phyloP scores from a whole-genome alignment of 441 rosid species.

The Erysimum pusillum region DNA sequence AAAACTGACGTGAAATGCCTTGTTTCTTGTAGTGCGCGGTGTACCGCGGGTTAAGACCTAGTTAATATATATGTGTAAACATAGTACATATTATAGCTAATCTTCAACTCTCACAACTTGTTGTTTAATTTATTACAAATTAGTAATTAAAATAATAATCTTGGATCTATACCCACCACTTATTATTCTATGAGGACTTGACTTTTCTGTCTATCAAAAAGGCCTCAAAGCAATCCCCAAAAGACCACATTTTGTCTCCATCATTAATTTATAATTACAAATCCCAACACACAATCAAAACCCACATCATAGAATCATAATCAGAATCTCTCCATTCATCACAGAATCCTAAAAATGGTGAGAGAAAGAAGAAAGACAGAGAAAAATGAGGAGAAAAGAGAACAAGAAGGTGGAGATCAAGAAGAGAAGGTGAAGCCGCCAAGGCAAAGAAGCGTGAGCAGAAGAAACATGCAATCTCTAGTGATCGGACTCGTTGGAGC shows the following conservation, averaged over 20 bases:
- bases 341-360: slow-evolving; percentile 38
- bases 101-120: slow-evolving; percentile 30
- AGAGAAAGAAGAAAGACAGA: slow-evolving; percentile 44
- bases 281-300: slow-evolving; percentile 33
- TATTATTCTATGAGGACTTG: slow-evolving; percentile 34
- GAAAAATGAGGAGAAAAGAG: slow-evolving; percentile 37
- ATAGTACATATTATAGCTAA: slow-evolving; percentile 23
- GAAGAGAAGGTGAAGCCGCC: slow-evolving; percentile 43
- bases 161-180: slow-evolving; percentile 40
- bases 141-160: slow-evolving; percentile 20
- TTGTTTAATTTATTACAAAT: slow-evolving; percentile 10
- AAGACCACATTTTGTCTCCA: slow-evolving; percentile 32
- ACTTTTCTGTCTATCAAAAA: slow-evolving; percentile 33
- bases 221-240: slow-evolving; percentile 42
- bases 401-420: slow-evolving; percentile 30
- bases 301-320: slow-evolving; percentile 14
- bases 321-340: slow-evolving; percentile 18
- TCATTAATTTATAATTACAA: slow-evolving; percentile 36
- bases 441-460: slow-evolving; percentile 52
- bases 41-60: too few species aligned
- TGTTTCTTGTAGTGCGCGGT: too few species aligned
- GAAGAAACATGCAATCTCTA: slow-evolving; percentile 60
- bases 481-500: slow-evolving; percentile 83
- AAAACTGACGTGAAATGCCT: too few species aligned
- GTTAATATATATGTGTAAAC: slow-evolving; percentile 2